phyloP scores from a whole-genome alignment of 148 eudicot species.

The Cornus suecica region DNA sequence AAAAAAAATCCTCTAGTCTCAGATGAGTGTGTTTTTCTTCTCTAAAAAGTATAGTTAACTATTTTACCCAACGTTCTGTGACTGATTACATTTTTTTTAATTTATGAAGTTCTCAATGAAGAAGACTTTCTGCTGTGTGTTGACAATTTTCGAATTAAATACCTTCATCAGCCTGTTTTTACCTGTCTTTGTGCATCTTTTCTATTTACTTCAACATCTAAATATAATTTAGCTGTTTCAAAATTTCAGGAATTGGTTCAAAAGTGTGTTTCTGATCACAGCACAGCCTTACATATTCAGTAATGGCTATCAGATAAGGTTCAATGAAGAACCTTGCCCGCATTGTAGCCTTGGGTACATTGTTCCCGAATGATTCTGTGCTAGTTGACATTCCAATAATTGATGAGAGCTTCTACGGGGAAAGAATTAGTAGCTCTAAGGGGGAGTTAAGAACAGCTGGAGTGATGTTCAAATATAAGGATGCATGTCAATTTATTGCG shows the following conservation, averaged over 20 bases:
- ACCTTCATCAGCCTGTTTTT: background rate
- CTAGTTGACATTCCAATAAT: constrained; percentile 57
- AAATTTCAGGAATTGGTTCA: constrained; percentile 55
- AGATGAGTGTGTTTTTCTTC: background rate
- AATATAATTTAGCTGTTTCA: background rate
- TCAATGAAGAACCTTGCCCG: constrained; percentile 57
- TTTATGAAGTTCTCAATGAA: background rate
- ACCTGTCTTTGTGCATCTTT: background rate
- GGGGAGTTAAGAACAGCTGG: constrained; percentile 53
- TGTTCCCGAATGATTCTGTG: constrained; percentile 64
- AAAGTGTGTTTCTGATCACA: constrained; percentile 67
- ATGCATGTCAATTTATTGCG: constrained; percentile 52
- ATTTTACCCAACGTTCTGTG: background rate
- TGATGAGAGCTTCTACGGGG: constrained; percentile 43
- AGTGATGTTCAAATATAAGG: constrained; percentile 43
- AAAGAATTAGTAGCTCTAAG: constrained; percentile 26
- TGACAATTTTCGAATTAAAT: no score
- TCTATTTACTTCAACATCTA: background rate
- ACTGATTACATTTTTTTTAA: background rate
- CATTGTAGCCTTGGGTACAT: constrained; percentile 59
- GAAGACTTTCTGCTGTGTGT: background rate
- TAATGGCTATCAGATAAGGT: constrained; percentile 63
- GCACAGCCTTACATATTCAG: constrained; percentile 62
- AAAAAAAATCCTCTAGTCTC: no score
- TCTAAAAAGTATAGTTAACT: background rate